phyloP scores from a whole-genome alignment of 192 early-diverging fungal genomes.

The Mycoemilia scoparia region DNA sequence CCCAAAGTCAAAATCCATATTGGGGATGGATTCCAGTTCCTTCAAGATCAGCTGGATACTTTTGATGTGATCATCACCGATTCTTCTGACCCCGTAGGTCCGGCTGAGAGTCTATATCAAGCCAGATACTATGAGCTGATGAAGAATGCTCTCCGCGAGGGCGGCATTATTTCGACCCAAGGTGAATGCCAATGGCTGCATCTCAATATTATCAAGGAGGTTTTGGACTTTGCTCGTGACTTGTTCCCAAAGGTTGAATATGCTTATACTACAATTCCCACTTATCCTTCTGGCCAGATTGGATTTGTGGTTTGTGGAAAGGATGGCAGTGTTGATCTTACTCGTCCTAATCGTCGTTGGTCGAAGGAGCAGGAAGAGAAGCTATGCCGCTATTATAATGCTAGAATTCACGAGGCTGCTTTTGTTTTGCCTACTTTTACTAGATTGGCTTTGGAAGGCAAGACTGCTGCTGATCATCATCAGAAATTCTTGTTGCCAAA shows the following conservation, averaged over 20 bases:
- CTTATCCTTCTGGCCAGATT: slow-evolving; percentile 96
- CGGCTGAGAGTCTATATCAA: slow-evolving; percentile 87
- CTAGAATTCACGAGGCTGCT: slow-evolving; percentile 76
- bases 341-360: slow-evolving; percentile 57
- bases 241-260: slow-evolving; percentile 88
- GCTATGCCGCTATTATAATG: slow-evolving; percentile 84
- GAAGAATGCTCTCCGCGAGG: slow-evolving; percentile 68
- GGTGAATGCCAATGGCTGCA: slow-evolving; percentile 99
- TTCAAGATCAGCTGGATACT: slow-evolving; percentile 66
- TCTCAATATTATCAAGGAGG: slow-evolving; percentile 75
- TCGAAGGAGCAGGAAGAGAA: slow-evolving; percentile 60
- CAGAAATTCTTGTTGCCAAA: no score
- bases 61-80: slow-evolving; percentile 99
- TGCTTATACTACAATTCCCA: slow-evolving; percentile 87
- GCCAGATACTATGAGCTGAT: slow-evolving; percentile 86
- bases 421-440: slow-evolving; percentile 91
- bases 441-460: slow-evolving; percentile 26
- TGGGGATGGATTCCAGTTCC: slow-evolving; percentile 90
- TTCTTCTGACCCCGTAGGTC: slow-evolving; percentile 94
- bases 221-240: slow-evolving; percentile 55
- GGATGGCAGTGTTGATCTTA: slow-evolving; percentile 50
- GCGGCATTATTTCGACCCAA: slow-evolving; percentile 91
- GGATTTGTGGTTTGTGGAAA: slow-evolving; percentile 89
- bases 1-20: slow-evolving; percentile 90
- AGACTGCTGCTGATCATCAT: no score